A percentile compares a stretch with the other conserved stretches of the same genome.
phyloP scores from a whole-genome alignment of 495 filamentous ascomycete genomes.

The Penicillium bovifimosum region DNA sequence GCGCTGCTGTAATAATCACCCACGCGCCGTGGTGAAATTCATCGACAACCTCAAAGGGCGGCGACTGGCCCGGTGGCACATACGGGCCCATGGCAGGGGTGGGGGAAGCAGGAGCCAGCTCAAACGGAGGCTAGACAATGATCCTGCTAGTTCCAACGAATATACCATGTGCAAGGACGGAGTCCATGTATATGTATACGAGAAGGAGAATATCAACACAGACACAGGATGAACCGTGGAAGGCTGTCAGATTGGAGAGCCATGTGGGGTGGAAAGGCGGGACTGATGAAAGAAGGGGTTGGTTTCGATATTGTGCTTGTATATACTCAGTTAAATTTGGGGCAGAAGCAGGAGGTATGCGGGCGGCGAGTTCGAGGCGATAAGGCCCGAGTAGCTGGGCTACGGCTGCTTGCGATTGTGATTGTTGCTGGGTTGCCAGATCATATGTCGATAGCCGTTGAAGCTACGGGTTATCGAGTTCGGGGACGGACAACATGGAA shows the following conservation, averaged over 20 bases:
- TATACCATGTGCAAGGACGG: background rate
- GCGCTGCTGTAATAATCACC: slow-evolving; percentile 43
- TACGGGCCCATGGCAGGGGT: slow-evolving; percentile 25
- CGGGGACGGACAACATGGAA: background rate
- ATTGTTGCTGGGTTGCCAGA: background rate
- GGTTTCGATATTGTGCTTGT: background rate
- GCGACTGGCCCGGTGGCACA: slow-evolving; percentile 35
- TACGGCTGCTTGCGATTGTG: background rate
- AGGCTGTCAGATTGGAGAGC: background rate
- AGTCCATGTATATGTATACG: background rate
- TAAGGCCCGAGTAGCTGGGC: background rate
- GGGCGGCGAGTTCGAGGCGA: background rate
- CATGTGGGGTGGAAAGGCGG: background rate
- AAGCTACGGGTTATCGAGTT: background rate
- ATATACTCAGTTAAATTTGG: no score
- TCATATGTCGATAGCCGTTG: slow-evolving; percentile 7
- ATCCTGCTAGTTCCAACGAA: background rate
- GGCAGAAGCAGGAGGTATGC: background rate
- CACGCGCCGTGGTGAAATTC: slow-evolving; percentile 39
- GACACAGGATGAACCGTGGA: background rate
- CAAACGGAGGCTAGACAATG: background rate
- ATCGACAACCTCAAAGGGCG: slow-evolving; percentile 38
- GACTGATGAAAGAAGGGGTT: background rate
- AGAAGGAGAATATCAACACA: background rate
- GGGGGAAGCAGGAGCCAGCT: background rate